Conservation (phyloP, 805 yeast species). For the Torulaspora delbrueckii region DNA sequence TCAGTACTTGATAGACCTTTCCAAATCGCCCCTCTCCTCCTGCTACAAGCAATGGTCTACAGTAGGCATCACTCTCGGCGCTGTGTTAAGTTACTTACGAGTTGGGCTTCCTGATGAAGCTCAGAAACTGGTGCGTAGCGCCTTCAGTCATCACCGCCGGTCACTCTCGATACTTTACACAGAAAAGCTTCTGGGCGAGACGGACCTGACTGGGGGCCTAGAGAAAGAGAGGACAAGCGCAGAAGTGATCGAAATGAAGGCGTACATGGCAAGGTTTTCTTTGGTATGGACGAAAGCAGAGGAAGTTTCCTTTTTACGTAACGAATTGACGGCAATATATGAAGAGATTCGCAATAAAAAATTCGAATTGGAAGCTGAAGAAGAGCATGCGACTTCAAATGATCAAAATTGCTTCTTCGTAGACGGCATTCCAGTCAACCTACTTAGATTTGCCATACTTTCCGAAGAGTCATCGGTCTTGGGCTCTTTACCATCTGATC, state of each 20-base stretch:
- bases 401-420: slow-evolving; percentile 21
- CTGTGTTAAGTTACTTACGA: slow-evolving; percentile 55
- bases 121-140: slow-evolving; percentile 41
- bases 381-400: neutral
- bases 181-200: slow-evolving; percentile 27
- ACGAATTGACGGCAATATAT: slow-evolving; percentile 36
- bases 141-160: slow-evolving; percentile 54
- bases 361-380: neutral
- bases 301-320: slow-evolving; percentile 45
- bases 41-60: slow-evolving; percentile 65
- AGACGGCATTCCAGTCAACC: slow-evolving; percentile 48
- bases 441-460: slow-evolving; percentile 61
- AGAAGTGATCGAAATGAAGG: slow-evolving; percentile 42
- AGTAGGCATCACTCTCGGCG: slow-evolving; percentile 65
- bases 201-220: slow-evolving; percentile 12
- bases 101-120: slow-evolving; percentile 45
- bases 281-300: slow-evolving; percentile 49
- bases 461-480: slow-evolving; percentile 67
- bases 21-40: slow-evolving; percentile 50
- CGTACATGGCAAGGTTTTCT: slow-evolving; percentile 55
- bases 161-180: slow-evolving; percentile 32
- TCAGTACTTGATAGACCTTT: slow-evolving; percentile 54
- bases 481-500: slow-evolving; percentile 58
- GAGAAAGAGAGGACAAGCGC: slow-evolving; percentile 20
- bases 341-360: neutral